Base-by-base conservation (phyloP, 1,139 yeast genomes). In the Taiozyma sp. region DNA sequence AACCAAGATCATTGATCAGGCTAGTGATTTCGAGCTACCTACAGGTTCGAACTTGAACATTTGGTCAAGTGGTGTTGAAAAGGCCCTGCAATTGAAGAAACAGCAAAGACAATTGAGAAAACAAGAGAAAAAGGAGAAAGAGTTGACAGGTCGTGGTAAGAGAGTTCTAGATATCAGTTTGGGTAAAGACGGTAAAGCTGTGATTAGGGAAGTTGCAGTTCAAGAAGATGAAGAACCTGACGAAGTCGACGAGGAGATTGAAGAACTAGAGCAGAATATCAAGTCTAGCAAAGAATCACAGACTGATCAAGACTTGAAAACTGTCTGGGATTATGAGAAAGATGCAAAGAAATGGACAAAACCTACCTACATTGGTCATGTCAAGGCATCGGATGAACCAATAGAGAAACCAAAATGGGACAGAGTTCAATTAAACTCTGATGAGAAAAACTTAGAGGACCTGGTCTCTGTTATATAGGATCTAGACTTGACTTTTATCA, bases 31-130 rank as follows among this genome's bases (percentile, higher is more conserved):
- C 65, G 95, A 87, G 48, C 56, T 78, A 46, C 82, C 76, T 6
- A 71, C 79, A 0, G 70, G 72, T 1, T 62, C 71, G 5, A 79
- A 80, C 46, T 71, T 80, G 2, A 82, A 76, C 59, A 75, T 83
- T 59, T 95, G 99, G 99, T 84, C 96, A 0, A 81, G 89, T 6
- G 93, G 97, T 3, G 77, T 85, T 48, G 98, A 95, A 63, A 80
- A 95, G 58, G 98, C 97, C 0, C 73, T 90, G 51, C 78, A 79
- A 59, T 73, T 93, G 59, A 90, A 91, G 66, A 81, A 81, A 57
- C 97, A 91, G 64, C 97, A 92, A 63, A 79, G 84, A 51, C 85
- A 82, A 58, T 66, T 85, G 52, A 72, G 88, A 8, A 81, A 81
- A 59, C 76, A 82, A 63, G 86, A 85, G 51, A 81, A 79, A 48